Evolutionary conservation across 2,329 filamentous ascomycete species (phyloP), one percentile per base, ranked within the genome.

Genomic region (Colletotrichum sp.): DNA sequence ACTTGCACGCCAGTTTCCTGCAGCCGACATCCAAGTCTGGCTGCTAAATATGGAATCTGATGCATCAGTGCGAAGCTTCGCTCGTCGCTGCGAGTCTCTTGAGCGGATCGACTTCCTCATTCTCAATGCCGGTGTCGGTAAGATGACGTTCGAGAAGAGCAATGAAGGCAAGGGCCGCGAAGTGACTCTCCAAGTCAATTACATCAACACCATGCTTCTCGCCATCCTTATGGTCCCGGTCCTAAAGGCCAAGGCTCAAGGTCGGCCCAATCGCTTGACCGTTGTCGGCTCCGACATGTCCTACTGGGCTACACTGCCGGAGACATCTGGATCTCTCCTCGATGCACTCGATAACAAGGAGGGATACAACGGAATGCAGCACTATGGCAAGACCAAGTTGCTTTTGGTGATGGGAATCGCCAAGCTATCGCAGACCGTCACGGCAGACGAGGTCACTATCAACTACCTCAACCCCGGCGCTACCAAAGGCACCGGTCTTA

Each of bases 131-230:
- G 81, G 85, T 1, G 8, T 80, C 18, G 73, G 52, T 8, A 75
- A 74, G 77, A 87, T 28, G 30, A 79, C 78, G 10, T 59, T 72
- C 6, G 52, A 77, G 44, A 68, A 22, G n/a, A 68, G 79, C 34
- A 73, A 81, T 16, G 79, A 81, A 1, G 87, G 85, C 0, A 22
- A 34, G 59, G 16, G n/a, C 5, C 80, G 84, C 2, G 89, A 91
- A 78, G 81, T 82, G 57, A 86, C 83, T 6, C 80, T 91, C 60
- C 89, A 88, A 0, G 85, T 88, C 65, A 91, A 91, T 72, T 89
- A 89, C n/a, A 84, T 91, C 75, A 86, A 84, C 26, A 91, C 88
- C 0, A 84, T 89, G 24, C 80, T 91, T 1, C 82, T 91, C 1
- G 84, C 82, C 3, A 78, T 82, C 2, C 79, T 84, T 1, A 79